These are phyloP conservation scores for Erythrobasidium yunnanense DNA, from an alignment of 768 basidiomycete genomes.

Conservation along the genomic window DNA sequence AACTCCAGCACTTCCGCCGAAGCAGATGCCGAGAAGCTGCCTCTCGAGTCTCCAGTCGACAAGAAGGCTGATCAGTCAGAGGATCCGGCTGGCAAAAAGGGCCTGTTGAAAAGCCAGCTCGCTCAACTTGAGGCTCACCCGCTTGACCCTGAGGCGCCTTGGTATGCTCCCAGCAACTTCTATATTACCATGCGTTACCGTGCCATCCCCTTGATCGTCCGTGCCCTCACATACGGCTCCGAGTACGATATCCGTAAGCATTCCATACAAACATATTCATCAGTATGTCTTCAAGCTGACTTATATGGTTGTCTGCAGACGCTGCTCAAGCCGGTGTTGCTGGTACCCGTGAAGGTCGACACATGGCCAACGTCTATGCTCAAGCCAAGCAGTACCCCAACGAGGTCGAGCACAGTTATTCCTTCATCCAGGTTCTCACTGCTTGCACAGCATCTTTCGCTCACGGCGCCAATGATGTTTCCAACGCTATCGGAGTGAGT, in stretches of 20 bases:
- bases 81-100: constrained; percentile 32
- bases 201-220: constrained; percentile 27
- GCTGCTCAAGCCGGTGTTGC: constrained; percentile 19
- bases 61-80: background rate
- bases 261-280: too few species aligned
- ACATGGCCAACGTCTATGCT: constrained; percentile 41
- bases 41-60: too few species aligned
- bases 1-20: constrained; percentile 1
- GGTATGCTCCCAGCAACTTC: constrained; percentile 41
- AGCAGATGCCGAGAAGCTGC: constrained; percentile 24
- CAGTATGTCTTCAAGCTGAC: constrained; percentile 17
- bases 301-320: too few species aligned
- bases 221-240: constrained; percentile 29
- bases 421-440: constrained; percentile 45
- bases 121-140: constrained; percentile 38
- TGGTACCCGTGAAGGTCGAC: constrained; percentile 37
- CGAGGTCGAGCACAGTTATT: constrained; percentile 45
- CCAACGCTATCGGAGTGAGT: constrained; percentile 42
- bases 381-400: constrained; percentile 43
- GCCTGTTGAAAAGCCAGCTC: constrained; percentile 30
- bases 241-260: constrained; percentile 40
- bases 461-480: constrained; percentile 46
- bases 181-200: constrained; percentile 42
- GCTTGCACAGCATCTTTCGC: constrained; percentile 46
- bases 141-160: constrained; percentile 39